Conservation (phyloP, 108 stramenopile genomes). For the Hondaea fermentalgiana region DNA sequence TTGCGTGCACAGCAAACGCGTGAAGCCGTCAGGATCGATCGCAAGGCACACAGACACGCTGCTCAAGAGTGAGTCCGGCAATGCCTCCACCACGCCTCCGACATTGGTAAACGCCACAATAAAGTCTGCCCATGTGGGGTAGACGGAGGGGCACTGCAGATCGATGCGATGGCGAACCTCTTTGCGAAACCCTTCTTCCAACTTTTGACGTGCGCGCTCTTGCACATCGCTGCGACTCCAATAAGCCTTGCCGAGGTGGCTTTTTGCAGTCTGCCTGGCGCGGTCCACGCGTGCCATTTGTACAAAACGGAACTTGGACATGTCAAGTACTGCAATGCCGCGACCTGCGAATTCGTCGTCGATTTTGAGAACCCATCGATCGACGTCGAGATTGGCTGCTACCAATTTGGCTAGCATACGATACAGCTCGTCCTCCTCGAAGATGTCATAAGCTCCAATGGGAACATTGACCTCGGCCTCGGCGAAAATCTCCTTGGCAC, state of each 20-base stretch:
- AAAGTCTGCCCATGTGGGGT: not conserved
- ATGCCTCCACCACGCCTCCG: not conserved
- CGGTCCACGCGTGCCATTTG: not conserved
- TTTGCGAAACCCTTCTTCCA: not conserved
- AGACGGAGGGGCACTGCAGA: not conserved
- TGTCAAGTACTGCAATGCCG: not conserved
- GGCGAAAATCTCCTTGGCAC: not conserved
- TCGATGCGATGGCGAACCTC: not conserved
- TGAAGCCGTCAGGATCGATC: not conserved
- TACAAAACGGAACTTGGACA: not conserved
- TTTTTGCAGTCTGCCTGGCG: not conserved
- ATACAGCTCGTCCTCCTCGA: not conserved
- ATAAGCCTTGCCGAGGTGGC: not conserved
- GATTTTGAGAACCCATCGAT: not conserved
- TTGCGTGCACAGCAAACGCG: not conserved
- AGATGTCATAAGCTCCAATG: not conserved
- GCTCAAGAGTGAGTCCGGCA: not conserved
- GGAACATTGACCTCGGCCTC: not conserved
- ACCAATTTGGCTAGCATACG: not conserved
- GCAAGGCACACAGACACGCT: not conserved
- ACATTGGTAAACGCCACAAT: not conserved
- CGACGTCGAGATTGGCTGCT: not conserved
- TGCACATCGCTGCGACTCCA: not conserved
- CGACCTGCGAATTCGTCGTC: not conserved
- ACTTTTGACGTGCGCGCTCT: not conserved